These are phyloP conservation scores for Ilex aquifolium DNA, from an alignment of 257 asterid species.

Conservation along the genomic window DNA sequence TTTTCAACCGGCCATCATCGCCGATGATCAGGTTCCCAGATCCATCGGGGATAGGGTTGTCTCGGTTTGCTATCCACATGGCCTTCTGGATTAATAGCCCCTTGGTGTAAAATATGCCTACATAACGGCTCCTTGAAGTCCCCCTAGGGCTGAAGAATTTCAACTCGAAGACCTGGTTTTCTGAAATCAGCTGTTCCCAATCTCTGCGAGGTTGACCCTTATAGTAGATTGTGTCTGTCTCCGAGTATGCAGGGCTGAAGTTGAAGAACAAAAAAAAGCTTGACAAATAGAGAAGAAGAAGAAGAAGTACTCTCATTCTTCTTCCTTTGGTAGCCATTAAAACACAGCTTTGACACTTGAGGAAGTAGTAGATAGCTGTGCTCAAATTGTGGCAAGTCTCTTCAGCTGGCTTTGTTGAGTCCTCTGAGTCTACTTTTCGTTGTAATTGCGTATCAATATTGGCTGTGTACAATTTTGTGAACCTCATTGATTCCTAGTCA, in stretches of 20 bases:
- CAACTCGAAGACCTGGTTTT: neutral
- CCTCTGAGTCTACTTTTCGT: no score
- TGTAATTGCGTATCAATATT: no score
- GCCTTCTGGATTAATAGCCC: neutral
- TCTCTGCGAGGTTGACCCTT: neutral
- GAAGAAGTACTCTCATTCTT: neutral
- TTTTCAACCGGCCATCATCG: conserved; percentile 15
- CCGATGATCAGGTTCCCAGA: conserved; percentile 17
- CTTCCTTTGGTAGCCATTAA: no score
- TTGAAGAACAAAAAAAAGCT: neutral
- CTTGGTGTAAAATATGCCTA: conserved; percentile 10
- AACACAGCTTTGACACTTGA: no score
- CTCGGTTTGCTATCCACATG: conserved; percentile 31
- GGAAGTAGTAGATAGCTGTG: no score
- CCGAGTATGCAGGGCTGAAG: neutral
- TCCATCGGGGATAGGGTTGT: conserved; percentile 16
- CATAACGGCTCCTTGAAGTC: neutral
- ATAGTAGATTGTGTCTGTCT: neutral
- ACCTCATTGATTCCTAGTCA: no score
- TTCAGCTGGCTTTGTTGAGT: no score
- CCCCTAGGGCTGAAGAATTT: neutral
- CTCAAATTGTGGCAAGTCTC: no score
- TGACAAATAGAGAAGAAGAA: neutral
- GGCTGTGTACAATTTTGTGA: no score
- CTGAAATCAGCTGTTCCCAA: neutral